phyloP scores from a whole-genome alignment of 768 basidiomycete species.

The Mycena vitilis region DNA sequence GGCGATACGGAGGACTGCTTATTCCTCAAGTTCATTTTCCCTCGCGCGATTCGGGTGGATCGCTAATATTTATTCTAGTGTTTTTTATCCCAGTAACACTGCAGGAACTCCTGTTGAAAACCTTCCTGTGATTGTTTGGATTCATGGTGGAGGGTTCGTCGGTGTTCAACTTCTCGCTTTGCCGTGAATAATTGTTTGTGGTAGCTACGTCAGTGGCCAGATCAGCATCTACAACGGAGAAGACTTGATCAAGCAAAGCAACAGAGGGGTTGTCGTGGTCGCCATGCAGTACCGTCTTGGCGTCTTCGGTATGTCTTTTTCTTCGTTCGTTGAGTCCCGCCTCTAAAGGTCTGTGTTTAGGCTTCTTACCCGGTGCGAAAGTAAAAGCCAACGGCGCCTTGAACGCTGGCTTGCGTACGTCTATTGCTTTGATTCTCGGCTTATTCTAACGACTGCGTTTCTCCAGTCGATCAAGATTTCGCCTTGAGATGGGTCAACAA shows the following conservation, averaged over 20 bases:
- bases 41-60: too few species aligned
- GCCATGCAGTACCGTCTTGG: conserved; percentile 58
- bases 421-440: too few species aligned
- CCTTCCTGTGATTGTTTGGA: conserved; percentile 57
- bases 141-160: conserved; percentile 50
- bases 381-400: conserved; percentile 44
- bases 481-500: conserved; percentile 46
- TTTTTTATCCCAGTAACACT: conserved; percentile 48
- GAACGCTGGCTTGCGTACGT: conserved; percentile 45
- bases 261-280: conserved; percentile 50
- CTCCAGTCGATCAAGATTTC: conserved; percentile 45
- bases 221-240: conserved; percentile 46
- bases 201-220: conserved; percentile 47
- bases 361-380: conserved; percentile 45
- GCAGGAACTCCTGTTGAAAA: conserved; percentile 34
- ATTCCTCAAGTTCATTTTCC: background rate
- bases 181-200: too few species aligned
- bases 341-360: conserved; percentile 7
- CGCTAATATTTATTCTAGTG: conserved; percentile 38
- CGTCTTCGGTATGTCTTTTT: conserved; percentile 42
- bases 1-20: conserved; percentile 24
- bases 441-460: too few species aligned
- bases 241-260: conserved; percentile 50
- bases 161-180: too few species aligned
- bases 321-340: background rate